Evolutionary conservation across 2,329 filamentous ascomycete genomes (phyloP), one percentile per base, ranked within the genome.

Genomic region (Colletotrichum sp.): DNA sequence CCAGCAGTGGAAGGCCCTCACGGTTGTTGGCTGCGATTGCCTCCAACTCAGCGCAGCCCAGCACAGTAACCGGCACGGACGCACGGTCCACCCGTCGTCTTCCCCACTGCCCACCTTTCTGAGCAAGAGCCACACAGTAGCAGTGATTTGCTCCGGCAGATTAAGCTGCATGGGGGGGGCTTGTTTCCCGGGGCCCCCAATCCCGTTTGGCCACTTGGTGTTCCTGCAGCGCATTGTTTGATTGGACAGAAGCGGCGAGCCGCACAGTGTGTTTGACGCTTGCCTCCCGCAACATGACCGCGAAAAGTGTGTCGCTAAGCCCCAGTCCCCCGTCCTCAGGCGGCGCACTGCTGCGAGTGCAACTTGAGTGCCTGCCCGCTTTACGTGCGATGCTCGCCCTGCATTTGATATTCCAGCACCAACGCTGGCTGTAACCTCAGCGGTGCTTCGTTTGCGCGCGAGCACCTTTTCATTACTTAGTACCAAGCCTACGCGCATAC

Each of bases 221-320:
- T 28, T 66, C 7, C 62, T 71, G 15, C n/a, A 39, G 24, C 39
- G 71, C 52, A 16, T n/a, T 60, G 49, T 71, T 67, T 75, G 65
- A 75, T 75, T 76, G 67, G 72, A 26, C 52, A 34, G 49, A 57
- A 24, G 70, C 71, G 34, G 66, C 52, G 6, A 75, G 36, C 75
- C 66, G 71, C 75, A 76, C 71, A 75, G 75, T 76, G 75, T 63
- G n/a, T 52, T 26, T 63, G 59, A 63, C 49, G 55, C 26, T 36
- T 60, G 24, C 39, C 16, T 52, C 65, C 71, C 18, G 21, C 57
- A 13, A 62, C 66, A 30, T 59, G 32, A 15, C 66, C 26, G 52
- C 32, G 36, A 32, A 28, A 70, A 52, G 24, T 49, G 57, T 63
- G 18, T 32, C 32, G n/a, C n/a, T 30, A 63, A 34, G 30, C 62